A percentile compares a stretch with the other conserved stretches of the same genome.
Evolutionary conservation across 139 green algal species (phyloP).

Genomic region (Desmodesmus armatus): DNA sequence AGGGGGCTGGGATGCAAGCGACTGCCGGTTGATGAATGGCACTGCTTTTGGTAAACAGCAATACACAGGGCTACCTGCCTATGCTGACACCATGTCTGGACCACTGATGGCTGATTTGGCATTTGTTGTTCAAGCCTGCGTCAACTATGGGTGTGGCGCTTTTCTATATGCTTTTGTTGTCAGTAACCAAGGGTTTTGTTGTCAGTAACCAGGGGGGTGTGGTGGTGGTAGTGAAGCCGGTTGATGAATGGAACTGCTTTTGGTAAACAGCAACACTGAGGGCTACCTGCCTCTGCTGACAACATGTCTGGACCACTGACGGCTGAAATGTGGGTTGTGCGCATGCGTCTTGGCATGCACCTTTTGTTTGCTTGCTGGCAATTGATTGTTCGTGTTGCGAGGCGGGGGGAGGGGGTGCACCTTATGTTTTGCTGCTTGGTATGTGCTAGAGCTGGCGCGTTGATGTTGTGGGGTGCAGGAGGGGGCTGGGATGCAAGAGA

Average conservation of each 20-base stretch:
- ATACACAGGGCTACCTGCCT: too few relatives aligned
- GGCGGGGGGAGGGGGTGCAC: too few relatives aligned
- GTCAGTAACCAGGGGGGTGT: not conserved
- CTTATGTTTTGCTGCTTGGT: not conserved
- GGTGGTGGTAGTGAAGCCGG: not conserved
- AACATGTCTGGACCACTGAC: constrained; percentile 43
- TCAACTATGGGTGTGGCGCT: too few relatives aligned
- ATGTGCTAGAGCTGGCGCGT: not conserved
- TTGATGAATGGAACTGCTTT: constrained; percentile 1
- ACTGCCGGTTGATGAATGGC: too few relatives aligned
- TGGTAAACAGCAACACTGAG: constrained; percentile 25
- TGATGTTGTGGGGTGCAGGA: too few relatives aligned
- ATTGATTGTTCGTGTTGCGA: not conserved
- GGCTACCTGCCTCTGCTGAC: constrained; percentile 1
- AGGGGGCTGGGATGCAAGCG: too few relatives aligned
- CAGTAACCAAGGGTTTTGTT: not conserved
- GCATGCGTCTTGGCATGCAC: not conserved
- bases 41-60: too few relatives aligned
- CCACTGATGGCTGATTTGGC: constrained; percentile 10
- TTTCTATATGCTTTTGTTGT: not conserved
- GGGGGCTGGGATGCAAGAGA: too few relatives aligned
- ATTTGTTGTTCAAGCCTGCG: not conserved
- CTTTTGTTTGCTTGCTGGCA: not conserved
- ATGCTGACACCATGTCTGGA: constrained; percentile 26
- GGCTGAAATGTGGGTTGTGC: not conserved